These are phyloP conservation scores for Xylaria sp. DNA, from an alignment of 2,329 filamentous ascomycete species.

Conservation along the genomic window DNA sequence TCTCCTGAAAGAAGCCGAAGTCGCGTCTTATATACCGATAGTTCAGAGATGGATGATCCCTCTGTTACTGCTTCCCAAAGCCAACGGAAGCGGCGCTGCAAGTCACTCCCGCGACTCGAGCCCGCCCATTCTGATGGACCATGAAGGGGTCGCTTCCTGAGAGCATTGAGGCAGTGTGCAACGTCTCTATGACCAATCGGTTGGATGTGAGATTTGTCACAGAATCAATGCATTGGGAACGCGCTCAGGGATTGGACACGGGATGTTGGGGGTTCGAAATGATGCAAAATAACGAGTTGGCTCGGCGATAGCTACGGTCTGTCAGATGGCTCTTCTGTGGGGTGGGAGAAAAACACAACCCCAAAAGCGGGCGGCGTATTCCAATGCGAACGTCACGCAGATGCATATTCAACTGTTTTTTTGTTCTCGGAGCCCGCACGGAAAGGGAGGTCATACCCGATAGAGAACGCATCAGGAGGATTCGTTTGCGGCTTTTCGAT, in stretches of 20 bases:
- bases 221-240: background rate
- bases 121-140: background rate
- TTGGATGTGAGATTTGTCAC: background rate
- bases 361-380: background rate
- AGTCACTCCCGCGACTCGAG: slow-evolving; percentile 14
- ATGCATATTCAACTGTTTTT: background rate
- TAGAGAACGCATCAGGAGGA: background rate
- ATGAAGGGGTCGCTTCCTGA: slow-evolving; percentile 1
- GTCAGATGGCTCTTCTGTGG: background rate
- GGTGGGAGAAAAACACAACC: background rate
- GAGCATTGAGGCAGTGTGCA: background rate
- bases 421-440: background rate
- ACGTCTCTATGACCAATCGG: background rate
- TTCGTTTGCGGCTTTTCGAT: background rate
- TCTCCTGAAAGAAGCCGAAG: background rate
- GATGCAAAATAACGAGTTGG: background rate
- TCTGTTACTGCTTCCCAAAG: slow-evolving; percentile 10
- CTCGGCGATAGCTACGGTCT: background rate
- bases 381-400: background rate
- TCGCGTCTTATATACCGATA: background rate
- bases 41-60: background rate
- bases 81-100: slow-evolving; percentile 8
- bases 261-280: background rate
- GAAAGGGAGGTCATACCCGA: background rate
- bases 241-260: background rate